These are phyloP conservation scores for Quercus phellos DNA, from an alignment of 331 rosid species.

Conservation along the genomic window DNA sequence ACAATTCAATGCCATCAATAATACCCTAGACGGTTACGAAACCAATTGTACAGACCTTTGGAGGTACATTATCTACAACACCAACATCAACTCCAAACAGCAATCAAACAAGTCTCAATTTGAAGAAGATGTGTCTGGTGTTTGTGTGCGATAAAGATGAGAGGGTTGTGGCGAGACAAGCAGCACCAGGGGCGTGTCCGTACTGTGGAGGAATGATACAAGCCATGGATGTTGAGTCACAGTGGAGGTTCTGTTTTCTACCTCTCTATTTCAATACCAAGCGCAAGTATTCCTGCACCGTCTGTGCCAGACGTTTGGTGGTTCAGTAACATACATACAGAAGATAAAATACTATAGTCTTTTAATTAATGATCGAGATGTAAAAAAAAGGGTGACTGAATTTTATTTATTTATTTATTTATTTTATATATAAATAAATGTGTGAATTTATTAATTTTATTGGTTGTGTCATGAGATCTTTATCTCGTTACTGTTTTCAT, in stretches of 20 bases:
- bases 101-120: background rate
- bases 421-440: too few species aligned
- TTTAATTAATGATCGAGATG: too few species aligned
- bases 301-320: slow-evolving; percentile 28
- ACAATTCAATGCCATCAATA: too few species aligned
- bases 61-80: background rate
- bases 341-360: background rate
- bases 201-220: slow-evolving; percentile 77
- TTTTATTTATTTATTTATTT: too few species aligned
- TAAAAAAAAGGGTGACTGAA: too few species aligned
- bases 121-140: slow-evolving; percentile 63
- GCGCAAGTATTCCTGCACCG: slow-evolving; percentile 43
- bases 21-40: too few species aligned
- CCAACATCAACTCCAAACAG: background rate
- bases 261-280: slow-evolving; percentile 47
- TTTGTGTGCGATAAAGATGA: slow-evolving; percentile 77
- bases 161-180: slow-evolving; percentile 57
- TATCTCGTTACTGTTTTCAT: too few species aligned
- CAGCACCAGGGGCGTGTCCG: slow-evolving; percentile 76
- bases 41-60: too few species aligned
- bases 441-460: too few species aligned
- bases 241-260: slow-evolving; percentile 50
- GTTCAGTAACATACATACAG: slow-evolving; percentile 9
- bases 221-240: slow-evolving; percentile 47
- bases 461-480: too few species aligned